Percentiles rank a stretch among this genome's conserved stretches.
phyloP scores from a whole-genome alignment of 73 alveolate genomes.

The Paramecium sonneborni region DNA sequence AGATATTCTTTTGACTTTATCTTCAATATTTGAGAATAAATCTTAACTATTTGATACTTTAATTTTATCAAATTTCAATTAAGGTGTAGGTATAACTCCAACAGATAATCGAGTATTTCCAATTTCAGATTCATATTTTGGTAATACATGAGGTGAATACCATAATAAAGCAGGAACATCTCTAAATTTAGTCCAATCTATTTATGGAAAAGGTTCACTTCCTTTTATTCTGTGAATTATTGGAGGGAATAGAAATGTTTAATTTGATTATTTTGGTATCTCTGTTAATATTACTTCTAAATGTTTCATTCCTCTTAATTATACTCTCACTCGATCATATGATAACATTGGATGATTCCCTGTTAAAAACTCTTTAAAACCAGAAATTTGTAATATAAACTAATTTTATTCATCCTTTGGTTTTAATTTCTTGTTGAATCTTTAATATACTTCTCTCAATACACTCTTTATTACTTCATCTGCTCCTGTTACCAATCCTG shows the following conservation, averaged over 20 bases:
- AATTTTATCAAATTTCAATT: not conserved
- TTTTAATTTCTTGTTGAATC: slow-evolving; percentile 61
- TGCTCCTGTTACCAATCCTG: slow-evolving; percentile 73
- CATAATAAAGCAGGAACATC: slow-evolving; percentile 64
- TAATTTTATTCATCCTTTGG: slow-evolving; percentile 69
- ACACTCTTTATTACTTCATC: slow-evolving; percentile 85
- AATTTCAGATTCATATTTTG: slow-evolving; percentile 10
- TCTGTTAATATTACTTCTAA: slow-evolving; percentile 60
- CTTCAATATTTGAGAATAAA: not conserved
- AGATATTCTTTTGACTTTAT: not conserved
- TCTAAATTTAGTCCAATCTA: slow-evolving; percentile 51
- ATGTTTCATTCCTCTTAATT: slow-evolving; percentile 79
- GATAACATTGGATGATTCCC: slow-evolving; percentile 88
- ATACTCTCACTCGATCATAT: slow-evolving; percentile 87
- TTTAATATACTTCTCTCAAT: slow-evolving; percentile 68
- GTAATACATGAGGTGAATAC: slow-evolving; percentile 58
- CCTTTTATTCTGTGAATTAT: slow-evolving; percentile 37
- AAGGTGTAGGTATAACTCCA: not conserved
- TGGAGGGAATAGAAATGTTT: slow-evolving; percentile 63
- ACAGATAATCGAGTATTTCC: not conserved
- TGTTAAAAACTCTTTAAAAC: slow-evolving; percentile 83
- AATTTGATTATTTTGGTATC: slow-evolving; percentile 28
- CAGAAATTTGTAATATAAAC: slow-evolving; percentile 81
- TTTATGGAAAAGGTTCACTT: not conserved
- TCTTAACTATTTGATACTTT: not conserved